These are phyloP conservation scores for Boletus mariae DNA, from an alignment of 1,284 basidiomycete species.

Conservation along the genomic window DNA sequence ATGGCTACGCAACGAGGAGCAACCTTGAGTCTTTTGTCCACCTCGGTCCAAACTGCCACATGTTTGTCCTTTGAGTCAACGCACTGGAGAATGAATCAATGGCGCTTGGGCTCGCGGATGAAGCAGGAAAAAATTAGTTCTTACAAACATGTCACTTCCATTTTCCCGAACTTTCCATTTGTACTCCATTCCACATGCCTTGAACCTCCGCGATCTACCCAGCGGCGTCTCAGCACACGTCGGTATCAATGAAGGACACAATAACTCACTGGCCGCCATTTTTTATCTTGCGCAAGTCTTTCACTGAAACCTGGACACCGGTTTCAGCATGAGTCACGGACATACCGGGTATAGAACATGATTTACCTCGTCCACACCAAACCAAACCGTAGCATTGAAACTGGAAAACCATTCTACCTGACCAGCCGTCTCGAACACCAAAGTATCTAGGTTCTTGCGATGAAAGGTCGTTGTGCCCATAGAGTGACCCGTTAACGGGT, in stretches of 20 bases:
- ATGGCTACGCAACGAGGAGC: constrained; percentile 38
- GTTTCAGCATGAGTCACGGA: background rate
- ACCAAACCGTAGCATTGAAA: constrained; percentile 43
- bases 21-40: constrained; percentile 39
- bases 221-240: constrained; percentile 4
- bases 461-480: constrained; percentile 47
- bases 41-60: constrained; percentile 49
- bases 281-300: constrained; percentile 49
- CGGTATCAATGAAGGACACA: background rate
- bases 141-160: constrained; percentile 45
- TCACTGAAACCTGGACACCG: constrained; percentile 38
- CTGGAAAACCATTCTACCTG: constrained; percentile 50
- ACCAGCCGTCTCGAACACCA: constrained; percentile 49
- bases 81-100: constrained; percentile 38
- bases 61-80: constrained; percentile 45
- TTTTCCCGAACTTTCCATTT: constrained; percentile 56
- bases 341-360: background rate
- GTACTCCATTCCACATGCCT: constrained; percentile 47
- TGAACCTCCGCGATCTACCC: constrained; percentile 53
- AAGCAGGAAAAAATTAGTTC: constrained; percentile 16
- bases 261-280: constrained; percentile 48
- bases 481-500: constrained; percentile 44
- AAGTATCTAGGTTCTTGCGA: constrained; percentile 44
- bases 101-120: background rate
- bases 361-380: constrained; percentile 48